These are phyloP conservation scores for Cytospora chrysosperma DNA, from an alignment of 2,329 filamentous ascomycete species.

Conservation along the genomic window DNA sequence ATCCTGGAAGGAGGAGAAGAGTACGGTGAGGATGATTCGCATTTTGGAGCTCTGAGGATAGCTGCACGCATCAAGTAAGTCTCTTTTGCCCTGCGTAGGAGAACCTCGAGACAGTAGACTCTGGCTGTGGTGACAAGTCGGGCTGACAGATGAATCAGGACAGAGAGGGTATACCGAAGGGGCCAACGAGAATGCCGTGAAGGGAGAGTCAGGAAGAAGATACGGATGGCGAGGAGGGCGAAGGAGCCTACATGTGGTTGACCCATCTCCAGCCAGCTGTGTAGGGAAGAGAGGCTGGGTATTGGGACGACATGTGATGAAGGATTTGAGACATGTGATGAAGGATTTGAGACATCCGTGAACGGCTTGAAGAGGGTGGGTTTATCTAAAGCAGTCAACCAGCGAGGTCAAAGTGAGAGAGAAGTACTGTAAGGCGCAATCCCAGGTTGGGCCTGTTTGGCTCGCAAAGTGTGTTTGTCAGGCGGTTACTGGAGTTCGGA, in stretches of 20 bases:
- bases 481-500: too few relatives aligned
- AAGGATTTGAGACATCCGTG: background rate
- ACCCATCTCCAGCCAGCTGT: background rate
- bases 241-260: background rate
- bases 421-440: too few relatives aligned
- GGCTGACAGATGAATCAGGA: background rate
- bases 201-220: constrained; percentile 10
- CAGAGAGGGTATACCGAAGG: background rate
- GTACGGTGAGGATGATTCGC: background rate
- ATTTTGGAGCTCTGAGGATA: constrained; percentile 5
- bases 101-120: too few relatives aligned
- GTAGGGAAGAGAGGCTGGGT: background rate
- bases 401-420: too few relatives aligned
- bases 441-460: too few relatives aligned
- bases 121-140: too few relatives aligned
- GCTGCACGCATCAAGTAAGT: constrained; percentile 17
- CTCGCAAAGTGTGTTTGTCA: too few relatives aligned
- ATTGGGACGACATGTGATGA: background rate
- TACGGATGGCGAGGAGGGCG: constrained; percentile 9
- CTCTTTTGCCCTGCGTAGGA: too few relatives aligned
- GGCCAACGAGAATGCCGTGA: constrained; percentile 11
- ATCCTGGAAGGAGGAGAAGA: background rate
- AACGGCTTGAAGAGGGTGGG: background rate
- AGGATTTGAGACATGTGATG: background rate
- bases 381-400: too few relatives aligned